Evolutionary conservation across 768 basidiomycete genomes (phyloP), one percentile per base, ranked within the genome.

Genomic region (Artomyces pyxidatus): DNA sequence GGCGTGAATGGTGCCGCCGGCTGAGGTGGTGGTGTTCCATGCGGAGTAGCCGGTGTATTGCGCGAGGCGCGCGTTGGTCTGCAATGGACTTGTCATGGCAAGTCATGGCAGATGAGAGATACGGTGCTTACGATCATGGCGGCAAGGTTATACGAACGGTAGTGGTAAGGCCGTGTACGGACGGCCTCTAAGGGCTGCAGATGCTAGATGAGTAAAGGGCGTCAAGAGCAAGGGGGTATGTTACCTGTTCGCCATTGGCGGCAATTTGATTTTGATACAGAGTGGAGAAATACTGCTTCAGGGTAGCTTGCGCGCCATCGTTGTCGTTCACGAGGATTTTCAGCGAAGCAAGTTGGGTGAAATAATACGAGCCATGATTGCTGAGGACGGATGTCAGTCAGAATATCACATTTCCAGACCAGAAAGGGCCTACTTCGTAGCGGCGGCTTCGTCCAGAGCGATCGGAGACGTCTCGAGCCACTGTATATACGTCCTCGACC

Each of bases 351-450:
- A 64, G 50, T 49, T 68, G 65, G 37, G 48, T 57, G 51, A 53
- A 57, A 49, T 65, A 68, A 58, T 58, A 68, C 6, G 61, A 54
- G 11, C 62, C 66, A 44, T 68, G 66, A 38, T 68, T 68, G 48
- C 67, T 68, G 45, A 8, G 10, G 32, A n/a, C 17, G 32, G 12
- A 3, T 22, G 4, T 4, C 16, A 8, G 30, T 16, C 3, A 26
- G 19, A 11, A 35, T 35, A 3, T 41, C 27, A 6, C 25, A 16
- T 26, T 30, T 37, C 12, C 11, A 14, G 7, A 23, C 7, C 9
- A 12, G 39, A 29, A 8, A 22, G 23, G 25, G 11, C 11, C 21
- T 22, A 1, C 66, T 68, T 68, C 9, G 56, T 38, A 0, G 64
- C 52, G 6, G 35, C 39, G 16, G 30, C 37, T 23, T 56, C 60